Percentiles rank a stretch among this genome's conserved stretches.
Conservation (phyloP, 495 filamentous ascomycete species). For the Podospora didyma region DNA sequence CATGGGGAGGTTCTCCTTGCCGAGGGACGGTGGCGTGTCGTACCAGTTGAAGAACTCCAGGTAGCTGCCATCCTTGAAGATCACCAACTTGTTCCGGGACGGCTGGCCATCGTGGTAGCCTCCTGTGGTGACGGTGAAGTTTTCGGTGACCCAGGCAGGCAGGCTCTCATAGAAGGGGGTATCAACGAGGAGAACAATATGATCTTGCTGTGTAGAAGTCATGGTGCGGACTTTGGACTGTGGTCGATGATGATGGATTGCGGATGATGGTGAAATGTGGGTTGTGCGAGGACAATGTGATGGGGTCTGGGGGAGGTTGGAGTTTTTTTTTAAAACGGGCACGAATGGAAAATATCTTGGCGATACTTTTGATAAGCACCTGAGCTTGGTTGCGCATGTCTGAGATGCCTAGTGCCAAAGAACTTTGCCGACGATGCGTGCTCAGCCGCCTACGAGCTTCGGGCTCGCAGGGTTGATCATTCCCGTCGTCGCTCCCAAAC, state of each 20-base stretch:
- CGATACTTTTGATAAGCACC: not conserved
- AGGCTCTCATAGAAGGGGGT: constrained; percentile 1
- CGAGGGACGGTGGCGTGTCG: not conserved
- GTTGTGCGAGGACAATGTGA: not conserved
- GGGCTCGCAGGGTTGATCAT: not conserved
- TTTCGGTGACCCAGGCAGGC: constrained; percentile 1
- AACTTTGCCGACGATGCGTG: not conserved
- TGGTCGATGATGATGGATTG: not conserved
- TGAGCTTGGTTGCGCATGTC: not conserved
- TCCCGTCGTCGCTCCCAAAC: not conserved
- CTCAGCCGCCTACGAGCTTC: not conserved
- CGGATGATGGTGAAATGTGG: not conserved
- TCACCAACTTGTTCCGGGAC: constrained; percentile 1
- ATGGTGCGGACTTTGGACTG: not conserved
- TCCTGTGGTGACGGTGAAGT: constrained; percentile 1
- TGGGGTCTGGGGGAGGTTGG: not conserved
- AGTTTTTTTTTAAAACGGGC: not conserved
- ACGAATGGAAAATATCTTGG: not conserved
- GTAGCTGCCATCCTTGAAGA: constrained; percentile 2
- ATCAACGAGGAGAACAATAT: constrained; percentile 3
- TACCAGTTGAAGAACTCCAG: constrained; percentile 1
- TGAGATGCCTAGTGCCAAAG: not conserved
- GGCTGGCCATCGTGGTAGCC: constrained; percentile 1
- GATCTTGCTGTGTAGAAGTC: not conserved
- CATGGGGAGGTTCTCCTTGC: not conserved